Base-by-base conservation (phyloP, 1,139 yeast species). In the Lodderomyces orthopsilosis region DNA sequence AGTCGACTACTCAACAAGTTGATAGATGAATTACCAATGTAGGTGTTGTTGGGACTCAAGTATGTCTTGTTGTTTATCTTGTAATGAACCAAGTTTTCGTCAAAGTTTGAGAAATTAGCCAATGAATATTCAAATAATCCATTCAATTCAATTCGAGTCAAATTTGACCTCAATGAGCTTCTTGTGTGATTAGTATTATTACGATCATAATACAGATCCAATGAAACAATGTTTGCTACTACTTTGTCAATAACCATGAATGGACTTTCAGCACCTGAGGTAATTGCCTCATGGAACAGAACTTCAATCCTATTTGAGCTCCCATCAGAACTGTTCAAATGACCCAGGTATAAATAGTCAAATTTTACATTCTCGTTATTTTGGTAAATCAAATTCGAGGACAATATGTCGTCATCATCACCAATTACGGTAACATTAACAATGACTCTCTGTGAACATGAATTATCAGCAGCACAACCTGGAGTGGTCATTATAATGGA, bases 81-180 rank as follows among this genome's bases (percentile, higher is more conserved):
- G 42, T 52, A 56, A 6, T 63, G 56, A 2, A 67, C 70, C 41
- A 56, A 52, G 10, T 45, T 47, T 42, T 59, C 63, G 35, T 69
- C 67, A 46, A 74, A 75, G 37, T 59, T 51, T 0, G 93, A 68
- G 58, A 86, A 88, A 59, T 90, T 89, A 3, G 77, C 66, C 39
- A 83, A 66, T 0, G 89, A 81, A 62, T 84, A 93, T 63, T 93
- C 97, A 59, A 91, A 88, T 35, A 93, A 56, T 2, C 95, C 94
- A 58, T 85, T 85, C 43, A 90, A 57, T 6, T 61, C 56, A 35
- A 70, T 51, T 43, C 64, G 53, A 5, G 65, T 49, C 40, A 72
- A 59, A 13, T 56, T 59, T 30, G 45, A 46, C 24, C 46, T 52
- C 3, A 49, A 44, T 10, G 52, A 51, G 23, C 54, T 46, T 15